Evolutionary conservation across 306 rosid species (phyloP), one percentile per base, ranked within the genome.

Genomic region (Trifolium fragiferum): DNA sequence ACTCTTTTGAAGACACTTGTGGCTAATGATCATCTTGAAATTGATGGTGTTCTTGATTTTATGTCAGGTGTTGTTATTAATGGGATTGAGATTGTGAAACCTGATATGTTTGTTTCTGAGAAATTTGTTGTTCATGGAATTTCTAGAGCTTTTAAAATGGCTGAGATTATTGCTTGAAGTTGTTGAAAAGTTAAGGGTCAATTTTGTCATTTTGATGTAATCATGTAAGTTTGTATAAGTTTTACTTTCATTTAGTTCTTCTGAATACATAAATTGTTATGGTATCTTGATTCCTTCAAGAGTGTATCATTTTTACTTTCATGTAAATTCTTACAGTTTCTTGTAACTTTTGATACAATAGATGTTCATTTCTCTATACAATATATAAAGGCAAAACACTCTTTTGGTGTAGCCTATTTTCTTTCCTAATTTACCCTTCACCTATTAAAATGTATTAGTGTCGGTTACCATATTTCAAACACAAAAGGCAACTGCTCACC

Each of bases 121-220:
- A 89, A 72, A 19, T 86, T 87, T 47, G 89, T 80, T 0, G 70
- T 93, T 72, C 98, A 90, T 82, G 97, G 96, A 62, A 91, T 90
- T 75, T 85, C 93, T 16, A 72, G 73, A 72, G 86, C 92, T 80
- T 81, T 93, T 16, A 66, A 85, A 54, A 66, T 80, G 73, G 44
- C 54, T 2, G 76, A 79, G 66, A 32, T 58, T 68, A 40, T 38
- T 37, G 35, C 40, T 23, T 72, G 65, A 20, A 67, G 68, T 50
- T 19, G 41, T 5, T 57, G 37, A 67, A 38, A 30, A 0, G n/a
- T 70, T 40, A 1, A n/a, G 21, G 20, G 55, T 7, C 55, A 49
- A 49, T n/a, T 49, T 49, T 49, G 55, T 49, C 40, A 20, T 57
- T 57, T 66, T 58, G 58, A 20, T 66, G 43, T 2, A 51, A 16